These are phyloP conservation scores for Phytophthora crassamura DNA, from an alignment of 352 stramenopile species.

Conservation along the genomic window DNA sequence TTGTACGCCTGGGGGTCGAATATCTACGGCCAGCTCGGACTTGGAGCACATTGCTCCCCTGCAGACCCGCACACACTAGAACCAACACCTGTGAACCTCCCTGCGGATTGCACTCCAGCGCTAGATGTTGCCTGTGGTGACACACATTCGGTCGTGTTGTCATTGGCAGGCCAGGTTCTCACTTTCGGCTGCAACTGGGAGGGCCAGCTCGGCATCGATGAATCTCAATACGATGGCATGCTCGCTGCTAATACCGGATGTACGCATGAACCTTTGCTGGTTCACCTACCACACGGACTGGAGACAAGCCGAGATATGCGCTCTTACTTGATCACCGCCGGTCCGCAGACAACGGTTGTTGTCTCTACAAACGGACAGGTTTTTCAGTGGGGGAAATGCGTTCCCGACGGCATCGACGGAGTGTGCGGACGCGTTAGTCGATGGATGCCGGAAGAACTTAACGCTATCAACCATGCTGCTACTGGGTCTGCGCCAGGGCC, in stretches of 20 bases:
- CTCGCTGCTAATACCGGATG: conserved; percentile 17
- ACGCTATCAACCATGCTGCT: conserved; percentile 4
- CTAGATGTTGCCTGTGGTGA: conserved; percentile 70
- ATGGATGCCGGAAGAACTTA: conserved; percentile 33
- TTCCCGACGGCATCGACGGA: conserved; percentile 38
- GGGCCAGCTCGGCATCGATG: conserved; percentile 72
- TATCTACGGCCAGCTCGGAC: conserved; percentile 69
- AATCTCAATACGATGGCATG: conserved; percentile 4
- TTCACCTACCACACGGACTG: conserved; percentile 5
- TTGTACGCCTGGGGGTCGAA: conserved; percentile 76
- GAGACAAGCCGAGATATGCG: neutral
- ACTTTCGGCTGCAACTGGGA: conserved; percentile 75
- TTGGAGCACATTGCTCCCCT: conserved; percentile 31
- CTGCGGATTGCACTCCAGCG: conserved; percentile 7
- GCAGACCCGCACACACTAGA: conserved; percentile 30
- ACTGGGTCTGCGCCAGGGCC: neutral
- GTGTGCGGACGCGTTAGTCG: conserved; percentile 42
- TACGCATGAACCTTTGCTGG: conserved; percentile 20
- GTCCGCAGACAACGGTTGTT: conserved; percentile 32
- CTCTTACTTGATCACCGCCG: conserved; percentile 44
- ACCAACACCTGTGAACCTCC: conserved; percentile 32
- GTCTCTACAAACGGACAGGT: conserved; percentile 35
- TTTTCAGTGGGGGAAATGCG: conserved; percentile 48
- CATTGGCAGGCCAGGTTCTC: conserved; percentile 48
- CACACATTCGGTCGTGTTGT: conserved; percentile 71